phyloP scores from a whole-genome alignment of 2,329 filamentous ascomycete genomes.

The Emergomyces africanus region DNA sequence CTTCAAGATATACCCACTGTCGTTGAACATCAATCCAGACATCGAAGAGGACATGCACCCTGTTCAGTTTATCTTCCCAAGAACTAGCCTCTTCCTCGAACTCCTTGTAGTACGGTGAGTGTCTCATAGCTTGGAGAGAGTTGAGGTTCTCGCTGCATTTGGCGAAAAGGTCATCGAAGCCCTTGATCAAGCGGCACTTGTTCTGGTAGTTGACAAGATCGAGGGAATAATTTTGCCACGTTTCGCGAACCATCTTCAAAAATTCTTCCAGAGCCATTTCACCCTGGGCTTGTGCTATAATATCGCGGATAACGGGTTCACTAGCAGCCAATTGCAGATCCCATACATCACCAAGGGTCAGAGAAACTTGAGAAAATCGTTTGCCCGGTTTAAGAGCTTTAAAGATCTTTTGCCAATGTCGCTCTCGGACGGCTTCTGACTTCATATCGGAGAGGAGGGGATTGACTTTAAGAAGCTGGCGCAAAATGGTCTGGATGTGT shows the following conservation, averaged over 20 bases:
- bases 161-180: conserved; percentile 95
- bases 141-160: conserved; percentile 98
- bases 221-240: conserved; percentile 88
- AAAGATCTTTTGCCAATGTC: conserved; percentile 97
- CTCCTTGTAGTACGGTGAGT: conserved; percentile 98
- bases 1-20: conserved; percentile 98
- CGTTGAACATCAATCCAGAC: conserved; percentile 99
- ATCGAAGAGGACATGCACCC: conserved; percentile 94
- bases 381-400: conserved; percentile 88
- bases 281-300: conserved; percentile 89
- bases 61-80: conserved; percentile 97
- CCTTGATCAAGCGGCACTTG: conserved; percentile 92
- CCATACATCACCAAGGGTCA: conserved; percentile 98
- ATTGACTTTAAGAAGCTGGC: conserved; percentile 84
- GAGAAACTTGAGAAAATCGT: conserved; percentile 82
- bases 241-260: conserved; percentile 88
- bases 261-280: conserved; percentile 99
- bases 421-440: conserved; percentile 88
- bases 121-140: conserved; percentile 94
- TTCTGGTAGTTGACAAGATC: conserved; percentile 96
- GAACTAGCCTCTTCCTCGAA: conserved; percentile 94
- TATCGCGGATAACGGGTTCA: conserved; percentile 78
- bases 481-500: conserved; percentile 84
- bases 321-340: conserved; percentile 83
- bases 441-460: conserved; percentile 78